A percentile compares a stretch with the other conserved stretches of the same genome.
phyloP scores from a whole-genome alignment of 345 rosid genomes.

The Raphanus sativus region DNA sequence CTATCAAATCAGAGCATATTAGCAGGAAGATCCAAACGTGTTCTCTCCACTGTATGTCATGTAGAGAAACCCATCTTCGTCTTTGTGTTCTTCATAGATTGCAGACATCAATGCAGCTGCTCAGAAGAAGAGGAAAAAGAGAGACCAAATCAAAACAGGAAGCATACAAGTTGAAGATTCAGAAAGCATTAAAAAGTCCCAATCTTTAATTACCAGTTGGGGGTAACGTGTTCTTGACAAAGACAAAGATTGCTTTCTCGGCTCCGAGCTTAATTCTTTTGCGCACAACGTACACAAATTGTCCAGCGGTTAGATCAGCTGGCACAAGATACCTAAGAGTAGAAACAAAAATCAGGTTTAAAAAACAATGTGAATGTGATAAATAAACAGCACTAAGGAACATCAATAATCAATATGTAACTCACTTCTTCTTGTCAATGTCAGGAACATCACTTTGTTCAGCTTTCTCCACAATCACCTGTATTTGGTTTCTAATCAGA shows the following conservation, averaged over 20 bases:
- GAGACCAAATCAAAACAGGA: not conserved
- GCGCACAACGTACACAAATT: slow-evolving; percentile 78
- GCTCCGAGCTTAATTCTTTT: slow-evolving; percentile 81
- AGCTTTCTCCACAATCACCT: slow-evolving; percentile 89
- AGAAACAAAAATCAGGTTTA: slow-evolving; percentile 5
- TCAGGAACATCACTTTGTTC: slow-evolving; percentile 76
- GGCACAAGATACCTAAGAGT: slow-evolving; percentile 73
- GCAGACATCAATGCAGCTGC: slow-evolving; percentile 74
- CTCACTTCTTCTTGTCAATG: slow-evolving; percentile 66
- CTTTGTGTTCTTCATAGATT: slow-evolving; percentile 78
- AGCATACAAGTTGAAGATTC: not conserved
- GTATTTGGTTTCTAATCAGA: slow-evolving; percentile 10
- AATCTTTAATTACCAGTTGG: slow-evolving; percentile 54
- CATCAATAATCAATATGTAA: slow-evolving; percentile 30
- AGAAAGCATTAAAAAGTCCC: not conserved
- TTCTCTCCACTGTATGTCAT: slow-evolving; percentile 87
- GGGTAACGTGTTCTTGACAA: slow-evolving; percentile 71
- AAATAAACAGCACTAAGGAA: too few species aligned
- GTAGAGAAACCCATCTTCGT: slow-evolving; percentile 81
- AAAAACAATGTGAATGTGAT: too few species aligned
- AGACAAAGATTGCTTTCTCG: slow-evolving; percentile 83
- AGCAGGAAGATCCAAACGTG: slow-evolving; percentile 57
- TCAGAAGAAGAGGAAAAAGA: slow-evolving; percentile 2
- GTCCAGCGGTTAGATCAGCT: slow-evolving; percentile 78
- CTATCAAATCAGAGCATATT: not conserved